Percentiles rank a stretch among this genome's conserved stretches.
Conservation (phyloP, 1,284 basidiomycete genomes). For the Rhodotorula glutinis region DNA sequence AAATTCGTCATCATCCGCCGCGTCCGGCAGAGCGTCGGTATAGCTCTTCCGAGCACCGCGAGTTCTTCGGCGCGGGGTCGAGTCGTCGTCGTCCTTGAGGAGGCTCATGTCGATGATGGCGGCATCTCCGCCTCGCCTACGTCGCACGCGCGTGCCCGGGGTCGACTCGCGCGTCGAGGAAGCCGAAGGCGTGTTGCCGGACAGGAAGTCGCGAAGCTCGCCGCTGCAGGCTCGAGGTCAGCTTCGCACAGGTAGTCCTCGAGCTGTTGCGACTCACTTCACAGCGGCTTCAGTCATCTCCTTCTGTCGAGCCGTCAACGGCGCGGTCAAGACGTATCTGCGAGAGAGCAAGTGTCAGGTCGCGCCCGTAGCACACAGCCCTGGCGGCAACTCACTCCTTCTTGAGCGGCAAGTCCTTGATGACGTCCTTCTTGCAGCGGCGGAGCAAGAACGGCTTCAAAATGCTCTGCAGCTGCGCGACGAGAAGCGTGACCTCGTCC, state of each 20-base stretch:
- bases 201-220: constrained; percentile 3
- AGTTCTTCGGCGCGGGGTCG: neutral
- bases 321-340: constrained; percentile 76
- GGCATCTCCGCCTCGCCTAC: neutral
- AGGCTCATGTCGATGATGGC: constrained; percentile 38
- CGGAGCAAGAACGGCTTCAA: constrained; percentile 94
- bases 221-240: neutral
- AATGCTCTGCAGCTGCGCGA: constrained; percentile 80
- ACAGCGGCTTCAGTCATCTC: constrained; percentile 67
- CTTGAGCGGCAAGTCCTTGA: constrained; percentile 62
- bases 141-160: constrained; percentile 61
- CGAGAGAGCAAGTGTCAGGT: neutral
- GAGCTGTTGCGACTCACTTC: neutral
- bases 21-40: constrained; percentile 5
- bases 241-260: neutral
- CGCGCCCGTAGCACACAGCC: neutral
- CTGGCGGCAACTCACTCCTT: constrained; percentile 50
- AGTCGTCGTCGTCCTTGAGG: neutral
- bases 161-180: neutral
- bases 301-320: constrained; percentile 74
- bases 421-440: constrained; percentile 86
- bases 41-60: constrained; percentile 4
- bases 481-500: constrained; percentile 52
- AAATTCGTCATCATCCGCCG: constrained; percentile 29
- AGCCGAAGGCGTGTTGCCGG: neutral